Evolutionary conservation across 1,284 basidiomycete species (phyloP), one percentile per base, ranked within the genome.

Genomic region (Ganoderma boninense): DNA sequence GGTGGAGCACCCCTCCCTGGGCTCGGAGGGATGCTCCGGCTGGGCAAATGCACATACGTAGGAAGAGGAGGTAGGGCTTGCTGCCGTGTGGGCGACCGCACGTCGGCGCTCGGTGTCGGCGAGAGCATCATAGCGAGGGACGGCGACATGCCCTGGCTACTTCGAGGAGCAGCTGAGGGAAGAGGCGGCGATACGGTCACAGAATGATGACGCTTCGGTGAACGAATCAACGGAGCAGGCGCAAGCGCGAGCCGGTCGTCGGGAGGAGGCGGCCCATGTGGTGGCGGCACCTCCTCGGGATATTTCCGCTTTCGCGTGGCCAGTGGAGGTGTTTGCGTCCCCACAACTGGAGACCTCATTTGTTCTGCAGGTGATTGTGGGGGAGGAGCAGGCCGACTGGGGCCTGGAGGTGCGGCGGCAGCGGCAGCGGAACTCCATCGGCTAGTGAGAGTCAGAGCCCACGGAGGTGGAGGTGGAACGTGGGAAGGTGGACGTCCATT

Each of bases 381-480:
- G 2, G 63, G 66, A 49, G 68, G 69, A 54, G 68, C 57, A 4
- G 66, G 40, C 32, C 67, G 68, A 7, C 78, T 72, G 18, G 79
- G 72, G 7, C 78, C 70, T 1, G 79, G 76, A 29, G 81, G 75
- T 23, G 74, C 77, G 57, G 81, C 72, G 23, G 79, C 76, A 5
- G 77, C 78, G 0, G 78, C 79, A 32, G 80, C 80, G 64, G 70
- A 78, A 68, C 76, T 80, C 79, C 73, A 80, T 82, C 69, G 84
- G 85, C 87, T 90, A 18, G 73, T 85, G 84, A 87, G 90, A 26
- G 72, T 87, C 65, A 86, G 82, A 20, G 89, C 90, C 92, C 91
- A 92, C 2, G 91, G 90, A n/a, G 91, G 90, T 0, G 89, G 89
- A 0, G 91, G 89, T 3, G 86, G 87, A 54, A 85, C 80, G 20